phyloP scores from a whole-genome alignment of 2,329 filamentous ascomycete species.

The Penicillium sp. region DNA sequence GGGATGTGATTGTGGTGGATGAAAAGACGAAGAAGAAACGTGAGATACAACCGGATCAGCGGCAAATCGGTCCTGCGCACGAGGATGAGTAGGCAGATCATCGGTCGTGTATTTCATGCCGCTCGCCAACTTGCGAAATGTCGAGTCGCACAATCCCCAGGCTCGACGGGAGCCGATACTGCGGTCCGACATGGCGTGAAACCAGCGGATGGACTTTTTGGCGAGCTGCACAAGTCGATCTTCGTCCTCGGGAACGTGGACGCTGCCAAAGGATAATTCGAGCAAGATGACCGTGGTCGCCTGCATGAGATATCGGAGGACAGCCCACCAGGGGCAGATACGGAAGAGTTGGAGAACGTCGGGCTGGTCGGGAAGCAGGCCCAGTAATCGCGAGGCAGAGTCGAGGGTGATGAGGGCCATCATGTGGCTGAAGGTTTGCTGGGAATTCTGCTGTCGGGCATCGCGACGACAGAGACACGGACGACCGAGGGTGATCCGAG shows the following conservation, averaged over 20 bases:
- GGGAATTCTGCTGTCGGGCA: constrained; percentile 23
- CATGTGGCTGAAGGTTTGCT: constrained; percentile 34
- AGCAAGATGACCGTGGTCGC: constrained; percentile 41
- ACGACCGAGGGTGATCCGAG: constrained; percentile 39
- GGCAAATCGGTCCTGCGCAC: constrained; percentile 7
- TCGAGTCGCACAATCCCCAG: constrained; percentile 38
- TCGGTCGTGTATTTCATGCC: constrained; percentile 33
- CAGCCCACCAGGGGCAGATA: constrained; percentile 42
- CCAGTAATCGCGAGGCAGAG: constrained; percentile 35
- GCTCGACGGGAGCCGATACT: constrained; percentile 37
- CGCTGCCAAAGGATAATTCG: constrained; percentile 40
- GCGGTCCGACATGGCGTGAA: constrained; percentile 37
- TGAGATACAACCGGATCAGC: neutral
- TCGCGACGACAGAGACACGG: constrained; percentile 43
- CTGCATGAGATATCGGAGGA: constrained; percentile 44
- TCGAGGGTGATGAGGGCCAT: constrained; percentile 37
- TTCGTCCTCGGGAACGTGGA: constrained; percentile 40
- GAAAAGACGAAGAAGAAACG: neutral
- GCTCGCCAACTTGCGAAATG: constrained; percentile 30
- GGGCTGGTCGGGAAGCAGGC: constrained; percentile 38
- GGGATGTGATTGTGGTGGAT: no score
- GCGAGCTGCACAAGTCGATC: constrained; percentile 29
- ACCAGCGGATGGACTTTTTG: constrained; percentile 42
- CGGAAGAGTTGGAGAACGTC: constrained; percentile 37
- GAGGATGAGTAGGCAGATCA: constrained; percentile 26